Evolutionary conservation across 2,329 filamentous ascomycete species (phyloP).

Genomic region (Lasiodiplodia hormozganensis): DNA sequence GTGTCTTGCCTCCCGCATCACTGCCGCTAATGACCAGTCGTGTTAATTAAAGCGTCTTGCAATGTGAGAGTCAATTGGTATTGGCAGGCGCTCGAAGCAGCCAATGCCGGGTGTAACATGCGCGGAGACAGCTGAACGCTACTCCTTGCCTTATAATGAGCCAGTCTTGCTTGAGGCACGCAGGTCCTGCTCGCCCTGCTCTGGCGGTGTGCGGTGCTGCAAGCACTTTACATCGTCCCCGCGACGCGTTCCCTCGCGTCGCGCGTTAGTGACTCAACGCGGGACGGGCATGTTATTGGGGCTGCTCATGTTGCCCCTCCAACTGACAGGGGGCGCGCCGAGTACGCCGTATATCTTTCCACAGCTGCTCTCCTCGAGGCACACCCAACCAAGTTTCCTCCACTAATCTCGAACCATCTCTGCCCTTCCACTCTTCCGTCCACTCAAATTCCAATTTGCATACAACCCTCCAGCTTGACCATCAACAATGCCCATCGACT

Average conservation of each 20-base stretch:
- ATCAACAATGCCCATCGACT: conserved; percentile 44
- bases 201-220: conserved; percentile 1
- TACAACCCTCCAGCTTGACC: not conserved
- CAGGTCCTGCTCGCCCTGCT: not conserved
- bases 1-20: not conserved
- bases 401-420: not conserved
- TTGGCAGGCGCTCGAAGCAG: not conserved
- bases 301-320: not conserved
- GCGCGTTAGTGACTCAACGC: conserved; percentile 3
- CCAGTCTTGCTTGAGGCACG: not conserved
- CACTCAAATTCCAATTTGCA: not conserved
- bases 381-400: not conserved
- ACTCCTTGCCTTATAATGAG: not conserved
- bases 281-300: not conserved
- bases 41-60: not conserved
- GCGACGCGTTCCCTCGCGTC: conserved; percentile 2
- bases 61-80: no score
- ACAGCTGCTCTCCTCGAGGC: not conserved
- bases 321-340: not conserved
- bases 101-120: not conserved
- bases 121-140: not conserved
- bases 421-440: not conserved
- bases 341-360: conserved; percentile 8
- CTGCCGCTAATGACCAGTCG: not conserved
- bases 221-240: conserved; percentile 1